Evolutionary conservation across 495 filamentous ascomycete species (phyloP).

Genomic region (Penicillium cosmopolitanum): DNA sequence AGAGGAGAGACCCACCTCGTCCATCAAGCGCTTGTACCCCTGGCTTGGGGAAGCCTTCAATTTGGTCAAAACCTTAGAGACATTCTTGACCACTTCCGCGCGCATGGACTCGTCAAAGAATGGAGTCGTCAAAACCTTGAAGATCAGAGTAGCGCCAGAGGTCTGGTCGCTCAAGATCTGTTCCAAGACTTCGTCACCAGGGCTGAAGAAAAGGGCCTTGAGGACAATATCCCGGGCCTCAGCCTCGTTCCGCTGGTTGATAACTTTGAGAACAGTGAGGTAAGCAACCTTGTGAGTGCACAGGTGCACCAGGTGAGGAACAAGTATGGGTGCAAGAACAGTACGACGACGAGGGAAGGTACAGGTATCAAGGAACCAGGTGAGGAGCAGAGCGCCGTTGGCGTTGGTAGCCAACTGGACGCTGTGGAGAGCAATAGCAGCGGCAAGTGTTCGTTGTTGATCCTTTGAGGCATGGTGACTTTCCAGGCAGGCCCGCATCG

Average conservation of each 20-base stretch:
- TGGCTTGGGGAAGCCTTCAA: slow-evolving; percentile 93
- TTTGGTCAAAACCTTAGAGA: slow-evolving; percentile 83
- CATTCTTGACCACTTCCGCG: slow-evolving; percentile 83
- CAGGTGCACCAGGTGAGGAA: slow-evolving; percentile 94
- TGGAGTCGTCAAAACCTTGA: slow-evolving; percentile 96
- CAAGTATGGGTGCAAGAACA: slow-evolving; percentile 88
- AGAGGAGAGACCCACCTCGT: slow-evolving; percentile 86
- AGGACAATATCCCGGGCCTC: slow-evolving; percentile 93
- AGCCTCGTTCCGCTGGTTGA: slow-evolving; percentile 94
- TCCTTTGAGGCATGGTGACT: slow-evolving; percentile 95
- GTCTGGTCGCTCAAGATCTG: slow-evolving; percentile 89
- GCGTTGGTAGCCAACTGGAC: slow-evolving; percentile 96
- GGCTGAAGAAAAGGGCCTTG: slow-evolving; percentile 92
- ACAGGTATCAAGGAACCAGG: slow-evolving; percentile 98
- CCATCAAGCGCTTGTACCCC: slow-evolving; percentile 98
- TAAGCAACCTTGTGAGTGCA: slow-evolving; percentile 99
- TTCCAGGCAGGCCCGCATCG: slow-evolving; percentile 96
- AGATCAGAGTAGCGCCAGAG: slow-evolving; percentile 93
- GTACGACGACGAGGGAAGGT: slow-evolving; percentile 91
- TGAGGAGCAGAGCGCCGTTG: slow-evolving; percentile 90
- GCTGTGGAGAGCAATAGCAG: slow-evolving; percentile 92
- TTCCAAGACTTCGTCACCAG: slow-evolving; percentile 83
- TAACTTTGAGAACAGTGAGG: slow-evolving; percentile 94
- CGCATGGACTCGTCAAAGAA: slow-evolving; percentile 96
- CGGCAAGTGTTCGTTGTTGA: slow-evolving; percentile 92